Evolutionary conservation across 2,329 filamentous ascomycete species (phyloP), one percentile per base, ranked within the genome.

Genomic region (Penicillium sp.): DNA sequence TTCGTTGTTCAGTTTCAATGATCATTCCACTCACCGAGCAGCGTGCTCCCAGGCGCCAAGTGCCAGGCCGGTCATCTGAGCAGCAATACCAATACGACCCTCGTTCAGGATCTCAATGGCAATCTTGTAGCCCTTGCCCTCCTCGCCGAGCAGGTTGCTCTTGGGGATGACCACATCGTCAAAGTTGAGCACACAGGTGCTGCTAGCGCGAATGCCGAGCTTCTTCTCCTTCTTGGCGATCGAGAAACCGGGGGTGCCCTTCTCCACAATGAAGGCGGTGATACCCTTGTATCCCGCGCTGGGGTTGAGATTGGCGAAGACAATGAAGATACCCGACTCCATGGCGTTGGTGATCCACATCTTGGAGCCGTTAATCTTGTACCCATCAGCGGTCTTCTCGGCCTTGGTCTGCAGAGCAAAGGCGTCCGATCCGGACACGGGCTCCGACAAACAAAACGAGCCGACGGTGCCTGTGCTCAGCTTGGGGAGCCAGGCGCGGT

Each of bases 171-270:
- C 86, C 54, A 98, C 92, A 71, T 99, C 95, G 78, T 99, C 95
- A 70, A 99, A 96, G 83, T 91, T 98, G 76, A 99, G 84, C 63
- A 97, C 94, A 78, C 95, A 99, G 35, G 95, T 99, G 80, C 91
- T 96, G 80, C 91, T 96, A 55, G 95, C 95, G 73, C 86, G 89
- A 81, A 99, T 99, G 59, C 95, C 95, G 50, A 99, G 88, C 83
- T 99, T 99, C 89, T 98, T 98, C 84, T 99, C 95, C 83, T 99
- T 99, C 86, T 99, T 99, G 41, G 95, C 92, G 71, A 99, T 96
- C 61, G 86, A 88, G 83, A 99, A 97, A 36, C 95, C 95, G 56
- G 89, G 88, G 51, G 87, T 90, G 70, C 83, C 89, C 82, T 96
- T 97, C 79, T 97, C 93, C 43, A 98, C 88, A 61, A 99, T 82